These are phyloP conservation scores for Oryza glaberrima DNA, from an alignment of 176 grass and related monocot genomes.

Conservation along the genomic window DNA sequence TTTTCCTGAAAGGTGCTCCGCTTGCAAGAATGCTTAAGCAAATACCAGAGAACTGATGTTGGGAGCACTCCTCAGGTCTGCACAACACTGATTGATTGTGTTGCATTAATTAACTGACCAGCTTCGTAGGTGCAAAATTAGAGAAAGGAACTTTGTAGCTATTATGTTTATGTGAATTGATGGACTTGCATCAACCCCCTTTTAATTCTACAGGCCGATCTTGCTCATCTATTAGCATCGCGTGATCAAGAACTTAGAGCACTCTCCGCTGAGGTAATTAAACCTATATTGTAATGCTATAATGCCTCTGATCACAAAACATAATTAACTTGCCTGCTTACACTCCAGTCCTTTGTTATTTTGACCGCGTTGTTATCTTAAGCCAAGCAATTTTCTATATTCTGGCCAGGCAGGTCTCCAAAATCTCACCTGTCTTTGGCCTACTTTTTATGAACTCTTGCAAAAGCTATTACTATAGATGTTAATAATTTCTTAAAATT, in stretches of 20 bases:
- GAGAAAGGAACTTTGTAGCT: conserved; percentile 7
- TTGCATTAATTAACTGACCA: not conserved
- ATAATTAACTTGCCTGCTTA: not conserved
- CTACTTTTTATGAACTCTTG: not conserved
- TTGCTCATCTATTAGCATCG: conserved; percentile 93
- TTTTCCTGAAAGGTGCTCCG: conserved; percentile 77
- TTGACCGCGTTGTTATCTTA: not conserved
- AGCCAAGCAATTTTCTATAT: not conserved
- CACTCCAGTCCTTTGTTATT: not conserved
- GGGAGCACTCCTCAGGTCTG: conserved; percentile 84
- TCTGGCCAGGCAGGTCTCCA: not conserved
- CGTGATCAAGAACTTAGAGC: conserved; percentile 98
- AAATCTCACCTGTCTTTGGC: not conserved
- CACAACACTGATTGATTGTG: not conserved
- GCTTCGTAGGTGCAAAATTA: not conserved
- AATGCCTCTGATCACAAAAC: not conserved
- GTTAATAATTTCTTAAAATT: not conserved
- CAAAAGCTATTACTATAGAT: conserved; percentile 4
- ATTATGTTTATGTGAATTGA: conserved; percentile 35
- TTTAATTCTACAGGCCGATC: conserved; percentile 78
- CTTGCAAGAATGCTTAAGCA: conserved; percentile 95
- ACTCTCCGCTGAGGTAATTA: conserved; percentile 83
- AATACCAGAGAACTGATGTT: conserved; percentile 93
- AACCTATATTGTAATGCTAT: conserved; percentile 10
- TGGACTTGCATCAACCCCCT: conserved; percentile 1